Base-by-base conservation (phyloP, 2,329 filamentous ascomycete species). In the Mycogone perniciosa region DNA sequence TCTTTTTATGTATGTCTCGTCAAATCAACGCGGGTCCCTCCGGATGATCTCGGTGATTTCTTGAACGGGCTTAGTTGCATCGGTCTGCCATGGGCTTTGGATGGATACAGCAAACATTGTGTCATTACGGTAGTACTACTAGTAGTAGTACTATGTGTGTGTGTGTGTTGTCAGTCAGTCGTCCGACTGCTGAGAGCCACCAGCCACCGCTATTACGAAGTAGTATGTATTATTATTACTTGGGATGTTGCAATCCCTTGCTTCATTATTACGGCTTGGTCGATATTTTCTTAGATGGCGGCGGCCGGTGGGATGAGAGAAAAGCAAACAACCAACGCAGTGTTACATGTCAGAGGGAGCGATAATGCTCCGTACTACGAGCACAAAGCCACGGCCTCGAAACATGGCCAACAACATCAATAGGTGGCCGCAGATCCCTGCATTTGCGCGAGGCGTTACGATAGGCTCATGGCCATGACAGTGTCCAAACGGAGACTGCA, bases 381-480 rank as follows among this genome's bases (percentile, higher is more conserved):
- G 20, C 31, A 49, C 29, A 39, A 49, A 41, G 47, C 47, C 47
- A 44, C 47, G 31, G 43, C 43, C 46, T 29, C 31, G 13, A 39
- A 37, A 44, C n/a, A 44, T 38, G 35, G 10, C 35, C 35, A 38
- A 20, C 27, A 13, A 44, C 52, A 50, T 35, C 33, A 50, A 45
- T 39, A 44, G 48, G 34, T 37, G 44, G 53, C 54, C 54, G 35
- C 37, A n/a, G 43, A 62, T 62, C 60, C 60, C 56, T 62, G 57
- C 46, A 34, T 46, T 33, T 46, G 51, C 51, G 56, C 59, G 59
- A 64, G 64, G 64, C 64, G 52, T 63, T 62, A 61, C 58, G 47
- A 64, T 64, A 62, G 64, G 64, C 60, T 64, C 54, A 62, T 58
- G 59, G 50, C 38, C 48, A 26, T 30, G 42, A 43, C 43, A 33